Conservation (phyloP, 2,329 filamentous ascomycete species). For the Hymenotorrendiella dingleyae region DNA sequence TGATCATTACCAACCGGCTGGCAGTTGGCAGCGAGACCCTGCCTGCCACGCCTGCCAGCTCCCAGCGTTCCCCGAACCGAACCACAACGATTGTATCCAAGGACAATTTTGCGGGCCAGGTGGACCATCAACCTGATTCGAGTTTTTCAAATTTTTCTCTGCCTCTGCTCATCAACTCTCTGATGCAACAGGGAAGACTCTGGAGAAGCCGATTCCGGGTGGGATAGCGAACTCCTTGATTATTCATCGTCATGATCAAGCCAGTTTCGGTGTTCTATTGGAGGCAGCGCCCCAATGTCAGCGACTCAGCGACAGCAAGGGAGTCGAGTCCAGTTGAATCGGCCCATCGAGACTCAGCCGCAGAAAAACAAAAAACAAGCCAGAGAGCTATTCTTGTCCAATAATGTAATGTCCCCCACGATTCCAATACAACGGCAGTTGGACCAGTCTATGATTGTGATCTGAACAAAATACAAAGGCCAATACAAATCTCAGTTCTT, state of each 20-base stretch:
- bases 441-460: too few relatives aligned
- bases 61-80: too few relatives aligned
- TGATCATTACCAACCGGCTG: neutral
- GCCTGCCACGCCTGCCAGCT: too few relatives aligned
- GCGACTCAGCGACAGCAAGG: neutral
- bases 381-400: too few relatives aligned
- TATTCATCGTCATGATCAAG: neutral
- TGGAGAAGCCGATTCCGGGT: constrained; percentile 4
- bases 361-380: too few relatives aligned
- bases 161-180: too few relatives aligned
- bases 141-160: constrained; percentile 13
- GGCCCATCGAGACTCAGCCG: too few relatives aligned
- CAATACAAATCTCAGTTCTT: neutral
- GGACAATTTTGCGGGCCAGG: too few relatives aligned
- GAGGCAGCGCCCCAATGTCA: neutral
- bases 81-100: too few relatives aligned
- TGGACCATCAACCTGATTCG: neutral
- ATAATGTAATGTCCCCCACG: too few relatives aligned
- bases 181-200: constrained; percentile 21
- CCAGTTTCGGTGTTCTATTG: neutral
- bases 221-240: neutral
- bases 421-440: too few relatives aligned
- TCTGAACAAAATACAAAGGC: neutral
- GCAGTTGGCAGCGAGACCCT: neutral
- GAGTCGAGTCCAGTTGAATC: too few relatives aligned